Evolutionary conservation across 2,329 filamentous ascomycete species (phyloP), one percentile per base, ranked within the genome.

Genomic region (Sphaerostilbella broomeana): DNA sequence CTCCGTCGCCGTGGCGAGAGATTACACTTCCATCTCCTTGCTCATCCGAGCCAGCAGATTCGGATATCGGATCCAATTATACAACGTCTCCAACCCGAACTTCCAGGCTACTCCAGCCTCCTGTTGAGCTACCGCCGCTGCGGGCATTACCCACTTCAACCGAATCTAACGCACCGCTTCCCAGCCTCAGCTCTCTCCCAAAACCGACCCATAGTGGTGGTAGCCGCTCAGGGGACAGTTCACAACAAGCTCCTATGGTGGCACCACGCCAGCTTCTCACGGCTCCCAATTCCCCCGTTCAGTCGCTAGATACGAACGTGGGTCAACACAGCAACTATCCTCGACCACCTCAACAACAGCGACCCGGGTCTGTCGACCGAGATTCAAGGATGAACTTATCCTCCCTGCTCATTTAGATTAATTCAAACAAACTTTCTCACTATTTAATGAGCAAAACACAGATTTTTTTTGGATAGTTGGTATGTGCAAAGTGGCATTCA

Each of bases 31-130:
- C 59, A 2, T 66, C 63, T 6, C 63, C 64, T 5, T 55, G 51
- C 39, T 55, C 55, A 38, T 69, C 73, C 26, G 54, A 58, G 19
- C 65, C 64, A 0, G 85, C 81, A 3, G 65, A 69, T 35, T 87
- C 84, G 1, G 86, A 92, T 57, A 67, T 68, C 19, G 73, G 74
- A 46, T 82, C 79, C 2, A 69, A 74, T 40, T 75, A 77, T 55
- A 79, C 78, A 4, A 72, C 72, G 20, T 81, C 79, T 9, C 75
- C 77, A n/a, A 12, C 54, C 12, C 52, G 64, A 54, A 54, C 46
- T 25, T 42, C 51, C 64, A 55, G 47, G 42, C 61, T 35, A 56
- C 37, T 53, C 62, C 40, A 58, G 61, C 52, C 60, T 9, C 62
- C 63, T 1, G 55, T 68, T 26, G 64, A 67, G 40, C 54, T 72